Base-by-base conservation (phyloP, 2,329 filamentous ascomycete species). In the Cordyceps fumosorosea region DNA sequence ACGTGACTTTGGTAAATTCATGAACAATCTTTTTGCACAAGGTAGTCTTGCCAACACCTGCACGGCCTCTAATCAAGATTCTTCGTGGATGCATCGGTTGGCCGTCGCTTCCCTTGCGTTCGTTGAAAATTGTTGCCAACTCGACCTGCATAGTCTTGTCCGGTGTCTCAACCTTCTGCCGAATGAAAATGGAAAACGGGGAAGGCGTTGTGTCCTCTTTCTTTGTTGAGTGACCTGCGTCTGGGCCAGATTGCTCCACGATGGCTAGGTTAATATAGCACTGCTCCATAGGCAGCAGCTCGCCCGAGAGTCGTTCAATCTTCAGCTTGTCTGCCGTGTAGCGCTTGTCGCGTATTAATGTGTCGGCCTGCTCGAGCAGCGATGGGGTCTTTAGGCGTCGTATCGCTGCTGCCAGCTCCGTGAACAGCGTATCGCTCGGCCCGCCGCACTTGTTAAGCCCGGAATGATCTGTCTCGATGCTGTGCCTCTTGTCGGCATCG, bases 231-330 rank as follows among this genome's bases (percentile, higher is more conserved):
- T n/a, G 37, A 32, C 20, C n/a, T 53, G 24, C 24, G 34, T 63
- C 60, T 10, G 63, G 11, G 24, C 47, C 56, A 24, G n/a, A 20
- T 42, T 70, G 62, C 63, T 75, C 67, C 26, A 77, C 61, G n/a
- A 76, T 68, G 53, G 69, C 69, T 24, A 77, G 72, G 63, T 78
- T 77, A 64, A 77, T 76, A 51, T 77, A 77, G 64, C 73, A 77
- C 44, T 72, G 69, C 29, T 73, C 66, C 68, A 77, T 74, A 3
- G 67, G 22, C 32, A 77, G 63, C 11, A 5, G 5, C 0, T 72
- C 67, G 37, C 73, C 73, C 7, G 73, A 76, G 32, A 77, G 69
- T 22, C 73, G 69, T 65, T 73, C 62, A 50, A 77, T 74, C 42
- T 65, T 60, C 44, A 76, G 69, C 54, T 56, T 67, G 1, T 67